Evolutionary conservation across 1,284 basidiomycete genomes (phyloP), one percentile per base, ranked within the genome.

Genomic region (Boletus hoseneyae): DNA sequence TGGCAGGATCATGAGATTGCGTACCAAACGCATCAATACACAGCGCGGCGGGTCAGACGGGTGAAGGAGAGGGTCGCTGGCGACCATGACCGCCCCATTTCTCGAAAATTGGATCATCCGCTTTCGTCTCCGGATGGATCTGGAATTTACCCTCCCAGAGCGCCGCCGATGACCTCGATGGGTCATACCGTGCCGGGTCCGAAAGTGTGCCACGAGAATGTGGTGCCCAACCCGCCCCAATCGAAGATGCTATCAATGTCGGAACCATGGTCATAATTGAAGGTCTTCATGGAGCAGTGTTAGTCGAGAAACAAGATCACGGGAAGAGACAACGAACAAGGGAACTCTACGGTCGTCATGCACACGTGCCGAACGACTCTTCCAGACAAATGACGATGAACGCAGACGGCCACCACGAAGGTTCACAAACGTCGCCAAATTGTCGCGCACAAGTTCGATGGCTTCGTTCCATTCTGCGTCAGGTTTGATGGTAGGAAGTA

Each of bases 201-300:
- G 82, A 84, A 9, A 91, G 74, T 2, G 79, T 80, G 6, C 81
- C 82, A 2, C 64, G 66, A 4, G 60, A 63, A 43, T 79, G 74
- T 23, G 80, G 86, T 34, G 78, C 73, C 75, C 85, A 86, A 37
- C 90, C 89, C 44, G 89, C 89, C 51, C 88, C 93, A 42, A 96
- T 83, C 6, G 90, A 87, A 8, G 90, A 86, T 21, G 88, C 86
- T 55, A 97, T 83, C 16, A 97, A 68, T 0, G 88, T 86, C 9
- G 93, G 94, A 0, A 93, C 84, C 89, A 96, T 95, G 3, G 91
- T 83, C 73, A 96, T 76, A 29, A 95, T 71, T 6, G 78, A 80
- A 12, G 90, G 78, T 35, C 80, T 82, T 52, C 23, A 45, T 32
- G 23, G 4, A 25, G 50, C 18, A 59, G 0, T 35, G 45, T 51